Evolutionary conservation across 2,329 filamentous ascomycete genomes (phyloP).

Genomic region (Colletotrichum magnum): DNA sequence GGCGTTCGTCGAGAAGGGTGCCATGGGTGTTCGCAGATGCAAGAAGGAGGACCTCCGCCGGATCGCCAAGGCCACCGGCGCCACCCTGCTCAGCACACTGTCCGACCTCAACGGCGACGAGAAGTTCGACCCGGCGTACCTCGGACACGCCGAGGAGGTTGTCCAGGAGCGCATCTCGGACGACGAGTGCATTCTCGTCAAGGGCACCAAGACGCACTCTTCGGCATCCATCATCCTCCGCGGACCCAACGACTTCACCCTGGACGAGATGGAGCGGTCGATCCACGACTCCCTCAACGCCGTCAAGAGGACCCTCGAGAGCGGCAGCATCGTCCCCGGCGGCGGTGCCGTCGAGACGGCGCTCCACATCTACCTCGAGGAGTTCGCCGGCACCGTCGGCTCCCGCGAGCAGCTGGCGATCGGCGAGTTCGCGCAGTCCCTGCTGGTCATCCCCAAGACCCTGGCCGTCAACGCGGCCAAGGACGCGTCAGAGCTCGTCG

Average conservation of each 20-base stretch:
- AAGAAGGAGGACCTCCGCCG: constrained; percentile 98
- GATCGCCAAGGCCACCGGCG: constrained; percentile 96
- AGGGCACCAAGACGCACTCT: constrained; percentile 93
- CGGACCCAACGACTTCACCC: constrained; percentile 93
- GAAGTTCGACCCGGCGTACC: constrained; percentile 90
- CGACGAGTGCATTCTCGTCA: constrained; percentile 97
- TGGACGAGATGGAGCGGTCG: constrained; percentile 99
- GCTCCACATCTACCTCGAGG: constrained; percentile 98
- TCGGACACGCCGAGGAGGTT: constrained; percentile 95
- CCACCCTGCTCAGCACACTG: constrained; percentile 90
- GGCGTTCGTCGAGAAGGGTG: constrained; percentile 92
- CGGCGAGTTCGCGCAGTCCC: constrained; percentile 94
- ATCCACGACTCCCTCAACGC: constrained; percentile 97
- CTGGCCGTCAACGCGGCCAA: constrained; percentile 97
- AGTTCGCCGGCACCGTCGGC: constrained; percentile 97
- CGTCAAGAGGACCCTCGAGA: constrained; percentile 97
- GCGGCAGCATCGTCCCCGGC: constrained; percentile 95
- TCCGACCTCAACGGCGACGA: constrained; percentile 98
- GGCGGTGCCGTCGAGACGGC: constrained; percentile 99
- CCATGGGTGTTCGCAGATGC: constrained; percentile 95
- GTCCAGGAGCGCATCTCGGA: constrained; percentile 99
- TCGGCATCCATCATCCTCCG: constrained; percentile 97
- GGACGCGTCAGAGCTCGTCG: constrained; percentile 94
- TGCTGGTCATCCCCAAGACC: constrained; percentile 96
- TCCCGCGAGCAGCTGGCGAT: constrained; percentile 98